Percentiles rank a stretch among this genome's conserved stretches.
Conservation (phyloP, 805 yeast genomes). For the Grigorovia yakushimaensis region DNA sequence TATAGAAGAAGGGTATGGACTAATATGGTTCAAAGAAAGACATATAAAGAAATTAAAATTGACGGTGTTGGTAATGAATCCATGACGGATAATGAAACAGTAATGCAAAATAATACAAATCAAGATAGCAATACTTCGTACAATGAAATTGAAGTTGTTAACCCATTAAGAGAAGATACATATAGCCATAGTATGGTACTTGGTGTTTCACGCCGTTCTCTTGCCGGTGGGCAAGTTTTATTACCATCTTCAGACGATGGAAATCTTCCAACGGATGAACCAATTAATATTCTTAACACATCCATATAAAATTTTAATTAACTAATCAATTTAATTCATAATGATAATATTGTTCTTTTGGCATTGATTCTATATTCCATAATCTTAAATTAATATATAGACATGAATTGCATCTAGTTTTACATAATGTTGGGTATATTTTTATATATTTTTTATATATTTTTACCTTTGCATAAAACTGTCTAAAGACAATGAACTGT, state of each 20-base stretch:
- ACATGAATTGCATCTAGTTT: no score
- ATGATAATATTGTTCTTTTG: neutral
- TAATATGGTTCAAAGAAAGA: neutral
- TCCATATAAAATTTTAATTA: neutral
- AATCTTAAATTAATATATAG: no score
- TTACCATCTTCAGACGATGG: neutral
- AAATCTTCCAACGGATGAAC: neutral
- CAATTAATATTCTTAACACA: neutral
- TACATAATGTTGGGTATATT: no score
- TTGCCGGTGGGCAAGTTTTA: slow-evolving; percentile 14
- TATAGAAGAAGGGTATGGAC: slow-evolving; percentile 64
- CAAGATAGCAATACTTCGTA: neutral
- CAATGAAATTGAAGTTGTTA: slow-evolving; percentile 11
- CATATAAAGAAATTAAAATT: neutral
- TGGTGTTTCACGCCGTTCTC: slow-evolving; percentile 20
- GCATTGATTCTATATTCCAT: no score
- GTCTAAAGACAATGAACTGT: slow-evolving; percentile 34
- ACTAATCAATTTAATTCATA: neutral
- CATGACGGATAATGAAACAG: neutral
- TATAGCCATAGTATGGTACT: slow-evolving; percentile 6
- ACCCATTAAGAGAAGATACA: slow-evolving; percentile 12
- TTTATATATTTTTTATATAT: neutral
- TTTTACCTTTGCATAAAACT: slow-evolving; percentile 35
- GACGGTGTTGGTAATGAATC: neutral
- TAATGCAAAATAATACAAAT: neutral